Evolutionary conservation across 306 rosid species (phyloP).

Genomic region (Macrotyloma uniflorum): DNA sequence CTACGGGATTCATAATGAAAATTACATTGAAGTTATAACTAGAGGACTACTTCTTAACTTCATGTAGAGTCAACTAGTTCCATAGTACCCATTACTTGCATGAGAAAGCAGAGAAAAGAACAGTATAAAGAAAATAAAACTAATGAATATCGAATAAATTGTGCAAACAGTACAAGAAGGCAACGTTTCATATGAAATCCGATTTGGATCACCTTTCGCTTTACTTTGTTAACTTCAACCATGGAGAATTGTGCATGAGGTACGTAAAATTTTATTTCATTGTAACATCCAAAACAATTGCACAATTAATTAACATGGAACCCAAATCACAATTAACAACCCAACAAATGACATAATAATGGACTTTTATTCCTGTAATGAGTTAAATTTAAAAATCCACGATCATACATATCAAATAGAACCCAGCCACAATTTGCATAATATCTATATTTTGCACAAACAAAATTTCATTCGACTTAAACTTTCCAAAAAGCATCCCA

Average conservation of each 20-base stretch:
- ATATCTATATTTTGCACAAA: background rate
- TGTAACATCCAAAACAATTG: background rate
- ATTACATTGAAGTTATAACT: background rate
- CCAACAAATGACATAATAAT: background rate
- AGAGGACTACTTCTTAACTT: background rate
- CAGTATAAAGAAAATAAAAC: background rate
- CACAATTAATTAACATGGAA: background rate
- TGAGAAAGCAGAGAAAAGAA: background rate
- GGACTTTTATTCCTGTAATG: background rate
- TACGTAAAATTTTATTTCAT: background rate
- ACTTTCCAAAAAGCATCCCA: conserved; percentile 8
- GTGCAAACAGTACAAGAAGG: background rate
- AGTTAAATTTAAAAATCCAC: background rate
- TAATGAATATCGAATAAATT: background rate
- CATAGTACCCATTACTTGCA: background rate
- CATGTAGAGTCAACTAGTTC: background rate
- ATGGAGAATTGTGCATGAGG: background rate
- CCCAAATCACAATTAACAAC: background rate
- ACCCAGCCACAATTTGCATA: too few relatives aligned
- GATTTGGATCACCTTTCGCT: background rate
- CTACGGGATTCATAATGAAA: background rate
- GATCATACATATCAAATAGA: too few relatives aligned
- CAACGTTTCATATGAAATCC: background rate
- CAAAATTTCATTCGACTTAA: background rate
- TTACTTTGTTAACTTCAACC: background rate